phyloP scores from a whole-genome alignment of 208 protist genomes.

The Tritrichomonas foetus region DNA sequence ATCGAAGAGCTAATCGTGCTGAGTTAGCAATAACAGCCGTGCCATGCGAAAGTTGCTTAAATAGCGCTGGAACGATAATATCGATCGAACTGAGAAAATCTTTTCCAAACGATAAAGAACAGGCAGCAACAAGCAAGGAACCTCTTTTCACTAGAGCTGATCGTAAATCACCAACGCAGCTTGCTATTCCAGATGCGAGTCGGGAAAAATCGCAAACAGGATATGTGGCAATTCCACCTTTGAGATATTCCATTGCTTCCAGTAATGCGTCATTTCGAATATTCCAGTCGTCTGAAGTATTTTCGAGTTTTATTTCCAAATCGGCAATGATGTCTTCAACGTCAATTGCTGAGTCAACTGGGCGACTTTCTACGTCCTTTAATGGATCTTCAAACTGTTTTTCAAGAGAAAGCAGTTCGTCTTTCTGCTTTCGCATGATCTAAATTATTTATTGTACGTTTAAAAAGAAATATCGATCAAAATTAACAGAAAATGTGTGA shows the following conservation, averaged over 20 bases:
- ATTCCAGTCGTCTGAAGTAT: not conserved
- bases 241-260: not conserved
- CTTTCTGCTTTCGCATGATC: too few species aligned
- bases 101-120: not conserved
- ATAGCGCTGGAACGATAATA: not conserved
- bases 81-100: not conserved
- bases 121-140: not conserved
- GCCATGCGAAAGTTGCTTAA: conserved; percentile 13
- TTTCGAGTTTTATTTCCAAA: not conserved
- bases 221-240: not conserved
- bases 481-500: too few species aligned
- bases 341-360: too few species aligned
- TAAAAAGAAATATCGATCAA: too few species aligned
- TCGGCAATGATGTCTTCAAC: too few species aligned
- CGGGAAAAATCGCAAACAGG: not conserved
- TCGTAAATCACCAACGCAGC: not conserved
- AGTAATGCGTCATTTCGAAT: not conserved
- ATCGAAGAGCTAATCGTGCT: not conserved
- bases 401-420: too few species aligned
- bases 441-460: too few species aligned
- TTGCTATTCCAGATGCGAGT: not conserved
- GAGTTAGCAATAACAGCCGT: not conserved
- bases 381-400: too few species aligned
- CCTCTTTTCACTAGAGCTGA: not conserved
- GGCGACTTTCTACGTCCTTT: too few species aligned